A percentile compares a stretch with the other conserved stretches of the same genome.
Conservation (phyloP, 305 asterid species). For the Fraxinus sp. region DNA sequence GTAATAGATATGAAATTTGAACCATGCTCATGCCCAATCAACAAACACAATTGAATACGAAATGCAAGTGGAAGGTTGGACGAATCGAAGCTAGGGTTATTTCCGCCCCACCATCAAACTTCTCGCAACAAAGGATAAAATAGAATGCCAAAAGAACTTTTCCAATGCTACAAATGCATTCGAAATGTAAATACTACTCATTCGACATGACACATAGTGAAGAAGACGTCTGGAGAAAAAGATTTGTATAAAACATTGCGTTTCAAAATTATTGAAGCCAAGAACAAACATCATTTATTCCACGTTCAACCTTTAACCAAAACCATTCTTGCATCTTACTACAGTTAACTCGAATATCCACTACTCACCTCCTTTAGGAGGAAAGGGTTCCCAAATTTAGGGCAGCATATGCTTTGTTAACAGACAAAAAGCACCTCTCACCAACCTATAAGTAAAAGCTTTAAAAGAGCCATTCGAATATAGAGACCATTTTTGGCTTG, state of each 20-base stretch:
- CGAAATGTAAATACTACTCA: not conserved
- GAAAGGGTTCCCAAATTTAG: no score
- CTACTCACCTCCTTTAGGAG: not conserved
- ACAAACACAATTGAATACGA: not conserved
- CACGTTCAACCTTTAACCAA: not conserved
- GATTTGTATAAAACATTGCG: not conserved
- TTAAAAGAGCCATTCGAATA: constrained; percentile 80
- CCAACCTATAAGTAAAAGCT: constrained; percentile 89
- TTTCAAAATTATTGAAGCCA: not conserved
- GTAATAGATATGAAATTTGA: not conserved
- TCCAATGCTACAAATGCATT: not conserved
- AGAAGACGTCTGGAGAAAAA: not conserved
- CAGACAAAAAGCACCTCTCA: no score
- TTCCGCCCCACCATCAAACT: not conserved
- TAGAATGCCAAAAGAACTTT: not conserved
- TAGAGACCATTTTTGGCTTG: constrained; percentile 92
- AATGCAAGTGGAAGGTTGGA: not conserved
- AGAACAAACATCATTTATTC: not conserved
- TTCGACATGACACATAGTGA: not conserved
- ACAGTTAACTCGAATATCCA: not conserved
- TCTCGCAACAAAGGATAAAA: not conserved
- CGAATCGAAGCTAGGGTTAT: not conserved
- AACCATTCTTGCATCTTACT: not conserved
- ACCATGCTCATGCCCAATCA: no score
- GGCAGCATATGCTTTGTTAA: no score